These are phyloP conservation scores for Maudiozyma humilis DNA, from an alignment of 1,139 yeast genomes.

Conservation along the genomic window DNA sequence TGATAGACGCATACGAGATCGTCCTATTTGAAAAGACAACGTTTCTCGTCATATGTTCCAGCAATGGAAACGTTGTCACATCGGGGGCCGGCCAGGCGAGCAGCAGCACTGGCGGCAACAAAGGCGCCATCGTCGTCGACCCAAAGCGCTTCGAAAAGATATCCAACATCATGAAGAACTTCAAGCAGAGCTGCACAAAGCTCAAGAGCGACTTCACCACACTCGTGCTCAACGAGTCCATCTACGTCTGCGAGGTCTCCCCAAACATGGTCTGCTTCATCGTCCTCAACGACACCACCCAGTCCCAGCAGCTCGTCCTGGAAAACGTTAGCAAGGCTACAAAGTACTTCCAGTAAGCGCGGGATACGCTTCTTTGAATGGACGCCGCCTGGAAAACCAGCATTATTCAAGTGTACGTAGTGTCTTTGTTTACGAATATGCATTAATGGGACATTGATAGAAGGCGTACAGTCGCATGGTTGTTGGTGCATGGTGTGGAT, in stretches of 20 bases:
- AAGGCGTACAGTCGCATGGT: too few relatives aligned
- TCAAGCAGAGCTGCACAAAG: conserved; percentile 86
- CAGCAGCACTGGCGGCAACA: neutral
- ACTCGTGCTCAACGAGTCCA: conserved; percentile 64
- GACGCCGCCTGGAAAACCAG: too few relatives aligned
- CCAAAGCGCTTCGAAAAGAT: conserved; percentile 93
- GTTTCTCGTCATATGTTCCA: conserved; percentile 77
- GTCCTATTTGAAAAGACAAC: conserved; percentile 91
- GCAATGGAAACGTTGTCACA: conserved; percentile 36
- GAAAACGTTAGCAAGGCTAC: conserved; percentile 36
- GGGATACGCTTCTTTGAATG: too few relatives aligned
- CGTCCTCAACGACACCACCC: conserved; percentile 29
- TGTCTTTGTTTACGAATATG: too few relatives aligned
- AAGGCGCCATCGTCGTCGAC: conserved; percentile 36
- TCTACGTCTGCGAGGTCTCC: conserved; percentile 38
- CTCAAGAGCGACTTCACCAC: conserved; percentile 70
- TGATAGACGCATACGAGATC: conserved; percentile 82
- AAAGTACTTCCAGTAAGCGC: conserved; percentile 29
- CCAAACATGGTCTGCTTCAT: conserved; percentile 37
- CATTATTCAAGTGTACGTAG: too few relatives aligned
- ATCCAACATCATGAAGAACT: conserved; percentile 86
- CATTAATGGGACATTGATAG: too few relatives aligned
- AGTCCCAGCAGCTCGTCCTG: conserved; percentile 30
- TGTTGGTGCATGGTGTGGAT: too few relatives aligned
- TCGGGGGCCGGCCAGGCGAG: conserved; percentile 2